Evolutionary conservation across 352 stramenopile genomes (phyloP).

Genomic region (Phytopythium chamaehyphon): DNA sequence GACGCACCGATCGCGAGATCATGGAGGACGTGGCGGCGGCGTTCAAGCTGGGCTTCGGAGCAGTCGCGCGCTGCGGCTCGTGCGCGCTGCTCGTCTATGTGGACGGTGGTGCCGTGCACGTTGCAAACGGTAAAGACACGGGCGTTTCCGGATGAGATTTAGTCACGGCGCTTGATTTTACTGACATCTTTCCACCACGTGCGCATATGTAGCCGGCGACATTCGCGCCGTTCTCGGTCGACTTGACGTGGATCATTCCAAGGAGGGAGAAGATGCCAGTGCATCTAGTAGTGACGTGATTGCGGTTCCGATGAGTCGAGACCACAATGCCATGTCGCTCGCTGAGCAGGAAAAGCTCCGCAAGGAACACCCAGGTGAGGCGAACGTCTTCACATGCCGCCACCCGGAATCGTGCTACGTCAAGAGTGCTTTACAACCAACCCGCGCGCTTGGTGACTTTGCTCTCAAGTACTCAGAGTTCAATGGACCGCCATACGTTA

Average conservation of each 20-base stretch:
- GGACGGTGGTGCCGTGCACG: constrained; percentile 67
- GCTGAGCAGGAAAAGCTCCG: constrained; percentile 84
- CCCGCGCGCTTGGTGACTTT: constrained; percentile 89
- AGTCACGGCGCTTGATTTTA: neutral
- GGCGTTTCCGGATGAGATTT: neutral
- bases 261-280: constrained; percentile 1
- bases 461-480: constrained; percentile 94
- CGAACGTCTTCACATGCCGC: constrained; percentile 90
- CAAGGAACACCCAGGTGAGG: constrained; percentile 83
- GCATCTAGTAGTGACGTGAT: constrained; percentile 14
- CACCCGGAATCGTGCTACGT: constrained; percentile 92
- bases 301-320: constrained; percentile 80
- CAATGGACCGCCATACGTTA: constrained; percentile 79
- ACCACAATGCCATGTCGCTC: constrained; percentile 91
- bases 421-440: constrained; percentile 89
- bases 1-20: constrained; percentile 82
- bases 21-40: constrained; percentile 73
- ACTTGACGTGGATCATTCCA: constrained; percentile 21
- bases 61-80: constrained; percentile 82
- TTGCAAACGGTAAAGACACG: constrained; percentile 64
- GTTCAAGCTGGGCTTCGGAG: constrained; percentile 91
- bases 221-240: constrained; percentile 73
- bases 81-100: constrained; percentile 85
- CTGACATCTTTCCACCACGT: neutral
- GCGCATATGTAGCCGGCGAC: constrained; percentile 44